phyloP scores from a whole-genome alignment of 2,329 filamentous ascomycete genomes.

The Purpureocillium lavendulum region DNA sequence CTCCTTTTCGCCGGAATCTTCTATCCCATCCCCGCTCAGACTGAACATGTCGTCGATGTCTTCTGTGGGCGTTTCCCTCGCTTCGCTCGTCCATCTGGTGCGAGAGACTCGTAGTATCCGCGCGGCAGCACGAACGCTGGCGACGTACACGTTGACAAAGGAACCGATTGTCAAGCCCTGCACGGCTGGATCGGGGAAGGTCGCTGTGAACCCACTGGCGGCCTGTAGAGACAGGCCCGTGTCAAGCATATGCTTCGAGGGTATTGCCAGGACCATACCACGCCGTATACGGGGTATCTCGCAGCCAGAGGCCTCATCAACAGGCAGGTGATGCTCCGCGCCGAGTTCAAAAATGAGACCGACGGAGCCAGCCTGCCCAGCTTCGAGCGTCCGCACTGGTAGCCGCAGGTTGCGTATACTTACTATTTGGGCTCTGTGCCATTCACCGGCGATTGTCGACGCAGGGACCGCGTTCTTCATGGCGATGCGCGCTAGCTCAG shows the following conservation, averaged over 20 bases:
- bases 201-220: slow-evolving; percentile 61
- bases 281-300: slow-evolving; percentile 49
- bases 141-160: slow-evolving; percentile 75
- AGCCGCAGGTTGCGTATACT: slow-evolving; percentile 84
- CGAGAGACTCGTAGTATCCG: slow-evolving; percentile 53
- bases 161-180: slow-evolving; percentile 57
- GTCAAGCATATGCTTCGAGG: slow-evolving; percentile 48
- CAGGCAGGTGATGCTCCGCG: slow-evolving; percentile 5
- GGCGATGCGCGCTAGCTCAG: slow-evolving; percentile 44
- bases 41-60: slow-evolving; percentile 50
- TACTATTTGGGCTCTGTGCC: slow-evolving; percentile 72
- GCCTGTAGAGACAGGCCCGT: slow-evolving; percentile 52
- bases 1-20: slow-evolving; percentile 22
- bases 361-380: slow-evolving; percentile 84
- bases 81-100: slow-evolving; percentile 11
- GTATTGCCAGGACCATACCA: slow-evolving; percentile 72
- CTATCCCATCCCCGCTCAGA: slow-evolving; percentile 37
- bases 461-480: slow-evolving; percentile 44
- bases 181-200: slow-evolving; percentile 57
- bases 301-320: not conserved
- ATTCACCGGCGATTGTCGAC: slow-evolving; percentile 53
- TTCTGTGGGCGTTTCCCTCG: slow-evolving; percentile 20
- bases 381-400: slow-evolving; percentile 65
- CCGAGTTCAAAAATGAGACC: slow-evolving; percentile 56
- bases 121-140: slow-evolving; percentile 76